Base-by-base conservation (phyloP, 306 rosid species). In the Acmispon strigosus region DNA sequence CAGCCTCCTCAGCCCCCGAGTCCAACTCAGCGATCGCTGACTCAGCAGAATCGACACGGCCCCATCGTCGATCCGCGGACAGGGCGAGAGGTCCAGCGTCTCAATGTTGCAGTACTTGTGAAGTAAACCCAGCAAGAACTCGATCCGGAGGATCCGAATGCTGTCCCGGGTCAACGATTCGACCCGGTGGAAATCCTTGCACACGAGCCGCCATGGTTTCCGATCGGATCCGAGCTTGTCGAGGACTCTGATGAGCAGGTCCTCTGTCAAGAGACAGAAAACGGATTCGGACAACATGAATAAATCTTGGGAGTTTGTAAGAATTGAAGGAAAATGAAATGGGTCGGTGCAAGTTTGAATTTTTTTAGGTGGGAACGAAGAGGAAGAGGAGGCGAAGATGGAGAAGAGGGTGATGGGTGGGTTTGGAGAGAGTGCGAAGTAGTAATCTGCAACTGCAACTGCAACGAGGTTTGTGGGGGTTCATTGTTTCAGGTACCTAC, bases 181-280 rank as follows among this genome's bases (percentile, higher is more conserved):
- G 14, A 81, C 71, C 59, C 86, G 87, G 47, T 37, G 57, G 58
- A 87, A 83, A 10, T 85, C 88, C 77, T 78, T 87, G 83, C 92
- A 85, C 2, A 85, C 89, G 4, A 79, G 72, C 0, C 92, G 73
- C 76, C 84, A 87, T 5, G 85, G 36, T 66, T 79, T 87, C 14
- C 85, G 78, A 45, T 87, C 64, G 17, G 77, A 41, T 36, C 37
- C 43, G 44, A 87, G 80, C 43, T 43, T 65, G 0, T 44, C 37
- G 1, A 80, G 73, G 24, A 87, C 18, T 18, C 82, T 78, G 39
- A 74, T 18, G 2, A 87, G 79, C 7, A 87, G 20, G 36, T 87
- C 89, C n/a, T 87, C 89, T 0, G 83, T 81, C 36, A 87, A 76
- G 37, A 62, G 58, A 29, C 78, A 55, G 56, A 87, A 34, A 18